Conservation (phyloP, 169 alveolate genomes). For the Plasmodium berghei region DNA sequence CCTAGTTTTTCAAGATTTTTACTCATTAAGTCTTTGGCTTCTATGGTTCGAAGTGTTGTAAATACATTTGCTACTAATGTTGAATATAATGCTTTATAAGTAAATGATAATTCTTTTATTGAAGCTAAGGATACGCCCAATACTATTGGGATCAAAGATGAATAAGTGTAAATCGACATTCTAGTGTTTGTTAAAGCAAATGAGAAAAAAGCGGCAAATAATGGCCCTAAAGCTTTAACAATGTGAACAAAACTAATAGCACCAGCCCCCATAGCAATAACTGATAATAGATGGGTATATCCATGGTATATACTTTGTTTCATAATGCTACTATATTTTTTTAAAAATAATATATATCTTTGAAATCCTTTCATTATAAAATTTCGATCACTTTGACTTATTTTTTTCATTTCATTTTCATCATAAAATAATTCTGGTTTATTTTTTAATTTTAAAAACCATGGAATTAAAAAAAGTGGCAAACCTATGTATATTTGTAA, state of each 20-base stretch:
- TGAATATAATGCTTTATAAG: slow-evolving; percentile 77
- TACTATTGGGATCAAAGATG: slow-evolving; percentile 83
- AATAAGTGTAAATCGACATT: slow-evolving; percentile 79
- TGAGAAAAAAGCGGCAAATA: slow-evolving; percentile 82
- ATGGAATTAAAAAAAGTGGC: slow-evolving; percentile 82
- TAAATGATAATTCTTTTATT: slow-evolving; percentile 75
- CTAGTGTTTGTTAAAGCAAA: slow-evolving; percentile 70
- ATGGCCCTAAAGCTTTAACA: slow-evolving; percentile 84
- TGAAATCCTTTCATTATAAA: slow-evolving; percentile 49
- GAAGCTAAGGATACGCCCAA: slow-evolving; percentile 86
- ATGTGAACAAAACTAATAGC: slow-evolving; percentile 82
- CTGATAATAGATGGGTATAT: slow-evolving; percentile 79
- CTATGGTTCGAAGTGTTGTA: slow-evolving; percentile 80
- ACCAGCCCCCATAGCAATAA: slow-evolving; percentile 83
- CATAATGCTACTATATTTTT: slow-evolving; percentile 66
- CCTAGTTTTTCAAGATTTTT: slow-evolving; percentile 82
- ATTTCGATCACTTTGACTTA: slow-evolving; percentile 51
- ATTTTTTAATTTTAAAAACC: slow-evolving; percentile 77
- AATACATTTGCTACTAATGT: slow-evolving; percentile 78
- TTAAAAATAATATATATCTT: slow-evolving; percentile 50
- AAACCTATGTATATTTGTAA: slow-evolving; percentile 84
- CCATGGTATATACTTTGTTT: slow-evolving; percentile 81
- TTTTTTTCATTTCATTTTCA: slow-evolving; percentile 46
- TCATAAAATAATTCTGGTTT: slow-evolving; percentile 64
- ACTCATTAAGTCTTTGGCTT: slow-evolving; percentile 82